Evolutionary conservation across 495 filamentous ascomycete genomes (phyloP).

Genomic region (Clohesyomyces aquaticus): DNA sequence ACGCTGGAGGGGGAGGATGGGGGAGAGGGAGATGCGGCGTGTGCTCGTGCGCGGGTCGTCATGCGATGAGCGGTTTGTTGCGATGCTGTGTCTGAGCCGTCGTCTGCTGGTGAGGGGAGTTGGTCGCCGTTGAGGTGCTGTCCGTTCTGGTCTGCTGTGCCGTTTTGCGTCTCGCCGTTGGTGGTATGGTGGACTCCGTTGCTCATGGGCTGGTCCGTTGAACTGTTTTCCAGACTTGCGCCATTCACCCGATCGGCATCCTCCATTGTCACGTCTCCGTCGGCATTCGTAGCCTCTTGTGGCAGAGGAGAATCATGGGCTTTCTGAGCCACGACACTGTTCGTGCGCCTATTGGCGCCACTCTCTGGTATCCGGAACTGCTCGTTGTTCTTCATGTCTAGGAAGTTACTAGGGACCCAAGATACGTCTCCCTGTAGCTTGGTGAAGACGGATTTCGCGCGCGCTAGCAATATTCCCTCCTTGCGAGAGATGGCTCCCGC

Average conservation of each 20-base stretch:
- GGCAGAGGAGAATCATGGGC: not conserved
- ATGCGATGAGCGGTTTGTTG: slow-evolving; percentile 61
- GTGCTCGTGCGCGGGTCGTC: slow-evolving; percentile 69
- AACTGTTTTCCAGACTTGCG: not conserved
- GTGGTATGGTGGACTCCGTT: not conserved
- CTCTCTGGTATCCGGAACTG: not conserved
- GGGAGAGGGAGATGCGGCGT: slow-evolving; percentile 52
- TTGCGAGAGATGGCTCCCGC: slow-evolving; percentile 72
- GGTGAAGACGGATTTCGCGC: slow-evolving; percentile 74
- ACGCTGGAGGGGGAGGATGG: slow-evolving; percentile 54
- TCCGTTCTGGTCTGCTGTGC: slow-evolving; percentile 19
- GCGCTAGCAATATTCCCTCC: slow-evolving; percentile 75
- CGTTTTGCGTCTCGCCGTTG: slow-evolving; percentile 4
- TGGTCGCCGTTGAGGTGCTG: slow-evolving; percentile 44
- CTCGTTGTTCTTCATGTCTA: not conserved
- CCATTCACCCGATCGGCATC: slow-evolving; percentile 20
- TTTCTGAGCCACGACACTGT: not conserved
- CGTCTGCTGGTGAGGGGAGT: slow-evolving; percentile 33
- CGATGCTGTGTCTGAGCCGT: slow-evolving; percentile 44
- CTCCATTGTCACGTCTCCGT: slow-evolving; percentile 23
- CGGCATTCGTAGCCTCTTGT: slow-evolving; percentile 7
- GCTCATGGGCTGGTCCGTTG: not conserved
- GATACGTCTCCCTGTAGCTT: slow-evolving; percentile 77
- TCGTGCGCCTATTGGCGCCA: not conserved
- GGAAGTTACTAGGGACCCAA: slow-evolving; percentile 72